Base-by-base conservation (phyloP, 345 rosid genomes). In the Leavenworthia alabamica region DNA sequence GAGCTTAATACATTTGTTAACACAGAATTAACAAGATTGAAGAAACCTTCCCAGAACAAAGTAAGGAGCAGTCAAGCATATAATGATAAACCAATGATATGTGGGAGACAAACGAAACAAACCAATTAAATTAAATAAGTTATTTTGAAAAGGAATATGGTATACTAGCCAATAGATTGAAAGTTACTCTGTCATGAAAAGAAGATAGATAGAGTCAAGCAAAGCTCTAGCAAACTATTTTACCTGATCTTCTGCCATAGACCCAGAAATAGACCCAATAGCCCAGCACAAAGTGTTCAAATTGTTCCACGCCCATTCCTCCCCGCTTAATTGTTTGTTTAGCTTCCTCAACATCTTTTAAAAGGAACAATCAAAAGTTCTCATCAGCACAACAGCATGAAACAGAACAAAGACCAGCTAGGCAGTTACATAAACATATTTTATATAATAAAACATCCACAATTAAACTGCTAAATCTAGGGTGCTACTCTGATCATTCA, bases 221-320 rank as follows among this genome's bases (percentile, higher is more conserved):
- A 19, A 24, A 28, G 52, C 41, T 41, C 28, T 28, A 51, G 36
- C 36, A 57, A 29, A 9, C 60, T 26, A 47, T 15, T 13, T 56
- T 80, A 94, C 97, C 95, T 94, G 99, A 35, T 94, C 97, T 76
- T 94, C 99, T 79, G 82, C 75, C 99, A 94, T 94, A 63, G 97
- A 94, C 47, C 99, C 97, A 53, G 99, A 94, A 40, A 94, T 94
- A 53, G 99, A 94, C 61, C 99, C 97, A 59, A 94, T 94, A 59
- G 97, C 99, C 99, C 99, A 94, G 79, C 99, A 94, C 54, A 94
- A 73, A 7, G 99, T 94, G 71, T 88, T 94, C 44, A 94, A 55
- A 57, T 88, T 94, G 78, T 94, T 94, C 99, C 97, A 90, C 14
- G 88, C 87, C 96, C 97, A 94, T 69, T 94, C 99, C 79, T 94